phyloP scores from a whole-genome alignment of 179 eudicot genomes.

The Beta corolliflora region DNA sequence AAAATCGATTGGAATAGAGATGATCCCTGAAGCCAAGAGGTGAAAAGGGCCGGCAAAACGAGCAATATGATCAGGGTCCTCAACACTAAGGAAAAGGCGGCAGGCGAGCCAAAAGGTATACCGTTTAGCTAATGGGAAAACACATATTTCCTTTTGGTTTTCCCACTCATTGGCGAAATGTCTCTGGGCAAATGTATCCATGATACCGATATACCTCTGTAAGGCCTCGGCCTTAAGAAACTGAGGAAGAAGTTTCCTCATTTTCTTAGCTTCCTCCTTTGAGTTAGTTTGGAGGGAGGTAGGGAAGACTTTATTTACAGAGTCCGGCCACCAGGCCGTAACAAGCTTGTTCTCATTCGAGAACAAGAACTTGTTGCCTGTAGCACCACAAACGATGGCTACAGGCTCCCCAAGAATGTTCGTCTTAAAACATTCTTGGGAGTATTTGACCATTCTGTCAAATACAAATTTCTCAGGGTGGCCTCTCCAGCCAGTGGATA shows the following conservation, averaged over 20 bases:
- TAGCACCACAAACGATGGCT: slow-evolving; percentile 36
- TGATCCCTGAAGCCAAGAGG: slow-evolving; percentile 30
- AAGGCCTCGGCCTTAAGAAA: slow-evolving; percentile 42
- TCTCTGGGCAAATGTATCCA: slow-evolving; percentile 32
- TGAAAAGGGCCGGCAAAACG: slow-evolving; percentile 28
- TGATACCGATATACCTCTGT: slow-evolving; percentile 31
- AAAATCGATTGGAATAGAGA: slow-evolving; percentile 34
- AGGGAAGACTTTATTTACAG: slow-evolving; percentile 33
- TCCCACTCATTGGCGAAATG: slow-evolving; percentile 32
- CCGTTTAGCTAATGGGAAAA: slow-evolving; percentile 29
- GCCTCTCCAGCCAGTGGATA: slow-evolving; percentile 36
- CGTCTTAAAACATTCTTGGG: slow-evolving; percentile 42
- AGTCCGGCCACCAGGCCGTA: slow-evolving; percentile 44
- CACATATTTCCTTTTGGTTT: slow-evolving; percentile 15
- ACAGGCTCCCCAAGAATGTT: slow-evolving; percentile 32
- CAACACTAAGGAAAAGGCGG: slow-evolving; percentile 31
- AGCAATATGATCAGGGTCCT: slow-evolving; percentile 28
- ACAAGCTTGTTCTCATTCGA: slow-evolving; percentile 53
- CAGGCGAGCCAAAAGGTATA: slow-evolving; percentile 45
- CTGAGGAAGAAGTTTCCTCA: slow-evolving; percentile 37
- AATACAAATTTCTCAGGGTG: slow-evolving; percentile 36
- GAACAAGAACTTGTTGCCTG: slow-evolving; percentile 54
- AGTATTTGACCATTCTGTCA: slow-evolving; percentile 39
- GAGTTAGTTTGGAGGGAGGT: slow-evolving; percentile 28
- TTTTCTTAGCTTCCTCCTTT: slow-evolving; percentile 32